phyloP scores from a whole-genome alignment of 495 filamentous ascomycete species.

The Opeltia flavorubescens region DNA sequence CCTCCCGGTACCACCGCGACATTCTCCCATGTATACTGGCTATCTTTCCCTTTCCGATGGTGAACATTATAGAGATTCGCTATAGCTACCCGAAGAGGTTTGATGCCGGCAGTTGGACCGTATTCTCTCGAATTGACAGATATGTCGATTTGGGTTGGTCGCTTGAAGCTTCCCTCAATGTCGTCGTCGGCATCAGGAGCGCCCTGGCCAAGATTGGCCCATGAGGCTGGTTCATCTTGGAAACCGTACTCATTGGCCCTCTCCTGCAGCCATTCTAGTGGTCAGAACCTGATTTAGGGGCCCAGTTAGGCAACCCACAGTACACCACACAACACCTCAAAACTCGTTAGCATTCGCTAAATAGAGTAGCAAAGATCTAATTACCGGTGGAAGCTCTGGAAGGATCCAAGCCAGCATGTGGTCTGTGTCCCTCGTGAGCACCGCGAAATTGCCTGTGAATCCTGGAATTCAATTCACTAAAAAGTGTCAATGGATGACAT shows the following conservation, averaged over 20 bases:
- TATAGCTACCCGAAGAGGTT: slow-evolving; percentile 76
- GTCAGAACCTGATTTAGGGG: too few relatives aligned
- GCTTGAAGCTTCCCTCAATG: slow-evolving; percentile 75
- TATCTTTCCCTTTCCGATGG: slow-evolving; percentile 75
- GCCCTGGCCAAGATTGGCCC: slow-evolving; percentile 93
- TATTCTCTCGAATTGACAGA: slow-evolving; percentile 69
- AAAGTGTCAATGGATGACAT: not conserved
- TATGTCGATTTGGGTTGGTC: slow-evolving; percentile 72
- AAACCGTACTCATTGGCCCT: slow-evolving; percentile 68
- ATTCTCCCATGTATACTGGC: slow-evolving; percentile 95
- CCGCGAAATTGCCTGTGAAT: slow-evolving; percentile 75
- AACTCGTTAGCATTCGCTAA: too few relatives aligned
- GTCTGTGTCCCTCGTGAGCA: slow-evolving; percentile 76
- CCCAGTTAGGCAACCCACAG: too few relatives aligned
- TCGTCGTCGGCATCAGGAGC: slow-evolving; percentile 91
- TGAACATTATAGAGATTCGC: slow-evolving; percentile 86
- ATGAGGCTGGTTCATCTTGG: slow-evolving; percentile 62
- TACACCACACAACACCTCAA: slow-evolving; percentile 82
- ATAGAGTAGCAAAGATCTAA: too few relatives aligned
- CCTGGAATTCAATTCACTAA: slow-evolving; percentile 53
- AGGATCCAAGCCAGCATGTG: slow-evolving; percentile 81
- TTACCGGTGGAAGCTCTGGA: slow-evolving; percentile 68
- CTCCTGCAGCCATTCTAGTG: too few relatives aligned
- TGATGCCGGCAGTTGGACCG: slow-evolving; percentile 88
- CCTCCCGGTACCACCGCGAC: slow-evolving; percentile 96